These are phyloP conservation scores for Patellifolia procumbens DNA, from an alignment of 179 eudicot species.

Conservation along the genomic window DNA sequence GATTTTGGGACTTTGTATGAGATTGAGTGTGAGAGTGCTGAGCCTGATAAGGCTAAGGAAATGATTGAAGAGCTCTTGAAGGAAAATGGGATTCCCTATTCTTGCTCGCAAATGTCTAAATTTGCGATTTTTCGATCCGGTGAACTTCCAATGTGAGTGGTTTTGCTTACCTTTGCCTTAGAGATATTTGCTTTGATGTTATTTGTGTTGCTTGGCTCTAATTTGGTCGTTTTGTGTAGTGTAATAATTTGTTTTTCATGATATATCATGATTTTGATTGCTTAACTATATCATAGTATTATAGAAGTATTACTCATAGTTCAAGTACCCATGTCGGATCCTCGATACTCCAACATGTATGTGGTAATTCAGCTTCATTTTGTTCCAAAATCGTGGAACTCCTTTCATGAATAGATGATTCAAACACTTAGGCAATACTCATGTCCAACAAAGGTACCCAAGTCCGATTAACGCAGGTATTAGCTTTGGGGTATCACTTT, in stretches of 20 bases:
- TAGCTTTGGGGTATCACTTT: neutral
- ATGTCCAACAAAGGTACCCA: too few species aligned
- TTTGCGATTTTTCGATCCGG: conserved; percentile 79
- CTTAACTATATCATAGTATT: too few species aligned
- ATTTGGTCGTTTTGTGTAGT: neutral
- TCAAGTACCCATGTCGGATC: too few species aligned
- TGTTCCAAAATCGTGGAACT: too few species aligned
- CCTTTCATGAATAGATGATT: too few species aligned
- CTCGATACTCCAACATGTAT: too few species aligned
- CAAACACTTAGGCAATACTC: too few species aligned
- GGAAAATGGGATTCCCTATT: conserved; percentile 68
- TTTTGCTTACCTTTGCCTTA: neutral
- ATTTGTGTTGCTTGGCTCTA: neutral
- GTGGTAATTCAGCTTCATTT: too few species aligned
- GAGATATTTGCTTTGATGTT: conserved; percentile 5
- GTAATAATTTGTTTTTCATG: neutral
- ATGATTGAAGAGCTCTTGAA: conserved; percentile 67
- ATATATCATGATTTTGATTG: neutral
- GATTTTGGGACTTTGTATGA: conserved; percentile 89
- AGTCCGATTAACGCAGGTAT: too few species aligned
- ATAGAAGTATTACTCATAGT: too few species aligned
- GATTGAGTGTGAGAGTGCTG: conserved; percentile 84
- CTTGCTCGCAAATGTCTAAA: conserved; percentile 73
- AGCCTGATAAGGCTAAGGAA: conserved; percentile 77
- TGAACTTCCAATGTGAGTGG: conserved; percentile 61